These are phyloP conservation scores for Ceratopteris richardii DNA, from an alignment of 75 land plant species.

Conservation along the genomic window DNA sequence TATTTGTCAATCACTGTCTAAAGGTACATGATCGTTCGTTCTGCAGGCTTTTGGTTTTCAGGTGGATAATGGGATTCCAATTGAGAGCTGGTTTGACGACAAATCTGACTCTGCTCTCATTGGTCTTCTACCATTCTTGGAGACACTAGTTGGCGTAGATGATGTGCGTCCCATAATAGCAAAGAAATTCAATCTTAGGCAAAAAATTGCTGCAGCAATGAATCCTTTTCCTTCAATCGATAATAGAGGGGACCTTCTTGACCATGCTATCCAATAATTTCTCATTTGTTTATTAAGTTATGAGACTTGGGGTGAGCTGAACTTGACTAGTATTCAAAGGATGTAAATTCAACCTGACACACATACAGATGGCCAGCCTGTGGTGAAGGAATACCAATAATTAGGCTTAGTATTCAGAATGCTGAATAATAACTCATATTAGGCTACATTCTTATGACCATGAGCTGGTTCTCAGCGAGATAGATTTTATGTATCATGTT, in stretches of 20 bases:
- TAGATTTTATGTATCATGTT: too few species aligned
- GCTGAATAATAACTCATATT: too few species aligned
- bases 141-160: conserved; percentile 57
- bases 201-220: conserved; percentile 30
- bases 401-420: too few species aligned
- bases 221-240: neutral
- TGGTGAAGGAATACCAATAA: too few species aligned
- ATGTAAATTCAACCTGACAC: too few species aligned
- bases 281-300: too few species aligned
- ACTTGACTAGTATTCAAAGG: too few species aligned
- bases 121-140: conserved; percentile 65
- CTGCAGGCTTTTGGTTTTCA: conserved; percentile 82
- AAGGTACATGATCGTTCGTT: too few species aligned
- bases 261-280: neutral
- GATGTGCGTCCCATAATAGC: conserved; percentile 79
- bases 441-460: too few species aligned
- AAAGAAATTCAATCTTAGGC: conserved; percentile 53
- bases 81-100: conserved; percentile 83
- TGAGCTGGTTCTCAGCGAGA: too few species aligned
- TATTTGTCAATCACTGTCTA: neutral
- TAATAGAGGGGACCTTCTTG: neutral
- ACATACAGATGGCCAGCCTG: too few species aligned
- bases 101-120: conserved; percentile 46
- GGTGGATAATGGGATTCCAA: conserved; percentile 83
- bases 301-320: too few species aligned